Evolutionary conservation across 1,284 basidiomycete genomes (phyloP).

Genomic region (Heterobasidion parviporum): DNA sequence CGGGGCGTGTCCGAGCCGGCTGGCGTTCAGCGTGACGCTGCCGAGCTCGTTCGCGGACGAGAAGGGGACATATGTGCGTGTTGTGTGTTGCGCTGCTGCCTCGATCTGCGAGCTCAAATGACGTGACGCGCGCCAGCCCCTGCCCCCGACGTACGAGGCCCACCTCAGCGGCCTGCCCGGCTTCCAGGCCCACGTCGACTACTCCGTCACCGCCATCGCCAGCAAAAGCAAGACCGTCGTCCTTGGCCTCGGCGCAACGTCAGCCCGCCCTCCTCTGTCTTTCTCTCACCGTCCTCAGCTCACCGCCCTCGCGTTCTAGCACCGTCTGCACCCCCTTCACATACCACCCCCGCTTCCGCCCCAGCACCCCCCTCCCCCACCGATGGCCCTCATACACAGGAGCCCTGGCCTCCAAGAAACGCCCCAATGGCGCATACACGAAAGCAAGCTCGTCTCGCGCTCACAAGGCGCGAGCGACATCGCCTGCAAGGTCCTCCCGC

Average conservation of each 20-base stretch:
- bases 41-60: slow-evolving; percentile 51
- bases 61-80: slow-evolving; percentile 48
- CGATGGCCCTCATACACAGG: slow-evolving; percentile 24
- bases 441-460: slow-evolving; percentile 34
- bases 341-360: slow-evolving; percentile 60
- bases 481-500: slow-evolving; percentile 25
- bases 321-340: slow-evolving; percentile 51
- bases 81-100: slow-evolving; percentile 4
- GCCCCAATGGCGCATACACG: slow-evolving; percentile 44
- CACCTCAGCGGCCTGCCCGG: slow-evolving; percentile 61
- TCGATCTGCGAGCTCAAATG: background rate
- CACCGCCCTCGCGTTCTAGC: slow-evolving; percentile 14
- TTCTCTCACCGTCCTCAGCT: slow-evolving; percentile 1
- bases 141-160: slow-evolving; percentile 57
- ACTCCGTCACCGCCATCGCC: slow-evolving; percentile 42
- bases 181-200: slow-evolving; percentile 52
- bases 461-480: slow-evolving; percentile 35
- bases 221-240: slow-evolving; percentile 31
- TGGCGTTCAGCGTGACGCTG: slow-evolving; percentile 47
- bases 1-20: slow-evolving; percentile 38
- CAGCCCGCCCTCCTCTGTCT: slow-evolving; percentile 7
- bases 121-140: slow-evolving; percentile 26
- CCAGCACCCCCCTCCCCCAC: slow-evolving; percentile 40
- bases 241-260: slow-evolving; percentile 39
- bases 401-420: slow-evolving; percentile 30